A percentile compares a stretch with the other conserved stretches of the same genome.
Evolutionary conservation across 2,329 filamentous ascomycete genomes (phyloP).

Genomic region (Pseudopithomyces chartarum): DNA sequence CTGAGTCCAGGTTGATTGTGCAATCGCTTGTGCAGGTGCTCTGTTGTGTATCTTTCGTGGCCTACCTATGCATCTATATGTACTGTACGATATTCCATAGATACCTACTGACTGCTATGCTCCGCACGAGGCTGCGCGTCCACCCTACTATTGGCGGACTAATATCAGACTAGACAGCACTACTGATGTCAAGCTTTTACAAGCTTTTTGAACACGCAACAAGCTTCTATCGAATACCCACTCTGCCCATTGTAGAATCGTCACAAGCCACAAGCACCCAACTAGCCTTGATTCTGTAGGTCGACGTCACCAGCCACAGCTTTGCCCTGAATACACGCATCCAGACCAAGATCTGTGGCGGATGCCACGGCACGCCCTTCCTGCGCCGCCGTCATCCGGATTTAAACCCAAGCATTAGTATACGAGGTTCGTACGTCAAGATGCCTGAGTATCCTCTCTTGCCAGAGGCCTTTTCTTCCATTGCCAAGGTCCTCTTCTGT

Average conservation of each 20-base stretch:
- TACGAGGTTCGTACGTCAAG: not conserved
- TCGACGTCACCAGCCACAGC: slow-evolving; percentile 5
- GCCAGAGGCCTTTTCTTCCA: not conserved
- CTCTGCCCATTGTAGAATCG: not conserved
- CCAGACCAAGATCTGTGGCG: not conserved
- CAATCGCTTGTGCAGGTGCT: too few relatives aligned
- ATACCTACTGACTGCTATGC: too few relatives aligned
- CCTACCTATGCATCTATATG: too few relatives aligned
- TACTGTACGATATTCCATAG: too few relatives aligned
- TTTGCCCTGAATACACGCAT: not conserved
- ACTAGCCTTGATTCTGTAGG: not conserved
- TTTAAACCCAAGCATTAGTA: not conserved
- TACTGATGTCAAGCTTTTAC: not conserved
- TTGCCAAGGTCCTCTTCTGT: not conserved
- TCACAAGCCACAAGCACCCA: slow-evolving; percentile 1
- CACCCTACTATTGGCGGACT: not conserved
- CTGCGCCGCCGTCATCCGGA: not conserved
- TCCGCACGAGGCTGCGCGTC: not conserved
- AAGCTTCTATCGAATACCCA: not conserved
- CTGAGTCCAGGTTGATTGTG: too few relatives aligned
- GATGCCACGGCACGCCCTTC: not conserved
- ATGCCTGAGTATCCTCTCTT: not conserved
- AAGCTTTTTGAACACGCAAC: not conserved
- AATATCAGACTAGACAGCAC: not conserved
- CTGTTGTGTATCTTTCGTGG: too few relatives aligned